These are phyloP conservation scores for Rhodotorula graminis DNA, from an alignment of 768 basidiomycete genomes.

Conservation along the genomic window DNA sequence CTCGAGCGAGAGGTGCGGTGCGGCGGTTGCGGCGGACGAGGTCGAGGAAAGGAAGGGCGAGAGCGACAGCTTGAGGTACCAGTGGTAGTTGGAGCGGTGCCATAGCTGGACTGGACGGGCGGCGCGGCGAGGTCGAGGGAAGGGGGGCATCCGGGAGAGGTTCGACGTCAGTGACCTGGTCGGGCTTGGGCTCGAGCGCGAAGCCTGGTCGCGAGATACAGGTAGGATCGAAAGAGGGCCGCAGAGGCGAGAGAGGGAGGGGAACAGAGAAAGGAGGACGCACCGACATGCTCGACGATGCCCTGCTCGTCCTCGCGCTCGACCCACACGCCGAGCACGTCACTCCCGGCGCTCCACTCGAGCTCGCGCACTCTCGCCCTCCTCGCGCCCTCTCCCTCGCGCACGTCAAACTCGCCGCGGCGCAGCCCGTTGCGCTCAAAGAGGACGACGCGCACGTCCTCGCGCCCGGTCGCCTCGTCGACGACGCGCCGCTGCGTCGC, in stretches of 20 bases:
- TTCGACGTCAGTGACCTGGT: too few relatives aligned
- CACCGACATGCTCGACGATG: slow-evolving; percentile 60
- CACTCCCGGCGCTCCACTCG: slow-evolving; percentile 83
- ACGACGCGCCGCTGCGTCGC: slow-evolving; percentile 68
- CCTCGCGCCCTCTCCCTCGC: slow-evolving; percentile 50
- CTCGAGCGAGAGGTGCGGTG: neutral
- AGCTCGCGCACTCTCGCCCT: slow-evolving; percentile 62
- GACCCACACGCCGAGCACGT: slow-evolving; percentile 77
- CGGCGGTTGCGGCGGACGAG: neutral
- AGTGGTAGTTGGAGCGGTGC: slow-evolving; percentile 92
- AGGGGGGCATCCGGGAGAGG: neutral
- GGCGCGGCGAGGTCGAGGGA: too few relatives aligned
- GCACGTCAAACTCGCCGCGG: slow-evolving; percentile 78
- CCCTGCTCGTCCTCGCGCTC: slow-evolving; percentile 52
- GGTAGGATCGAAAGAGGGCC: too few relatives aligned
- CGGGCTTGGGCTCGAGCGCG: too few relatives aligned
- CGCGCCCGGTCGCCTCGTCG: slow-evolving; percentile 58
- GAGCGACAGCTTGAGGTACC: slow-evolving; percentile 94
- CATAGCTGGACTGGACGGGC: slow-evolving; percentile 72
- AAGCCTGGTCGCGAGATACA: too few relatives aligned
- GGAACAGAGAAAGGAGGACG: slow-evolving; percentile 41
- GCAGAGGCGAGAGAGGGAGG: too few relatives aligned
- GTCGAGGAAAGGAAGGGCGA: slow-evolving; percentile 45
- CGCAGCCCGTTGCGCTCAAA: slow-evolving; percentile 92
- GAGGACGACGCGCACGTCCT: slow-evolving; percentile 79